Evolutionary conservation across 495 filamentous ascomycete species (phyloP).

Genomic region (Aspergillus steynii): DNA sequence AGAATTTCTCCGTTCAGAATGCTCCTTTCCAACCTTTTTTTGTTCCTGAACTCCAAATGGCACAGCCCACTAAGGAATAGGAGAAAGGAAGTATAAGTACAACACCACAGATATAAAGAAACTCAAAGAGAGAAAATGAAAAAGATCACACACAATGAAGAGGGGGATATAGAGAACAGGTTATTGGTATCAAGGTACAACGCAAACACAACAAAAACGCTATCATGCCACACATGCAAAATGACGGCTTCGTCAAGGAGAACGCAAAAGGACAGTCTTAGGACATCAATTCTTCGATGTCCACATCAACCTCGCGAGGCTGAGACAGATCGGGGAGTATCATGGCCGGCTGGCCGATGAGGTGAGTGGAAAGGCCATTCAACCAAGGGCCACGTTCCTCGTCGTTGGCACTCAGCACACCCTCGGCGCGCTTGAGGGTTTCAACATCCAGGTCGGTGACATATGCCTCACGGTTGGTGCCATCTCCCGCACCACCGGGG

Average conservation of each 20-base stretch:
- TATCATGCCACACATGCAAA: conserved; percentile 20
- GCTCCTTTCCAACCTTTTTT: conserved; percentile 4
- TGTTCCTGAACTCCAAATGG: conserved; percentile 7
- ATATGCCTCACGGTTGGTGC: conserved; percentile 60
- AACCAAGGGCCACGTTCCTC: conserved; percentile 85
- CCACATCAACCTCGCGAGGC: conserved; percentile 35
- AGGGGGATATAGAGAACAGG: conserved; percentile 12
- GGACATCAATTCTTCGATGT: conserved; percentile 44
- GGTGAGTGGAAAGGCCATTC: conserved; percentile 33
- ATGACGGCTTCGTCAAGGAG: conserved; percentile 1
- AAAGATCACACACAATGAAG: conserved; percentile 2
- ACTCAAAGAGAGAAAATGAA: conserved; percentile 9
- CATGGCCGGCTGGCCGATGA: conserved; percentile 44
- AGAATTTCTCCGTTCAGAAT: not conserved
- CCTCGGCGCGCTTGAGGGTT: conserved; percentile 83
- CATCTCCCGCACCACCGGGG: conserved; percentile 60
- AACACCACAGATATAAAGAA: not conserved
- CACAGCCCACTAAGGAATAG: conserved; percentile 2
- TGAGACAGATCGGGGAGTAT: conserved; percentile 35
- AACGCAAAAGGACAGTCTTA: conserved; percentile 23
- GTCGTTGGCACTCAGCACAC: conserved; percentile 70
- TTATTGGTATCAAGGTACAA: conserved; percentile 29
- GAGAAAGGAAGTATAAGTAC: conserved; percentile 2
- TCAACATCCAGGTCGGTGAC: conserved; percentile 93
- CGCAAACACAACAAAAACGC: conserved; percentile 16